Conservation (phyloP, 805 yeast genomes). For the Wickerhamomyces mucosus region DNA sequence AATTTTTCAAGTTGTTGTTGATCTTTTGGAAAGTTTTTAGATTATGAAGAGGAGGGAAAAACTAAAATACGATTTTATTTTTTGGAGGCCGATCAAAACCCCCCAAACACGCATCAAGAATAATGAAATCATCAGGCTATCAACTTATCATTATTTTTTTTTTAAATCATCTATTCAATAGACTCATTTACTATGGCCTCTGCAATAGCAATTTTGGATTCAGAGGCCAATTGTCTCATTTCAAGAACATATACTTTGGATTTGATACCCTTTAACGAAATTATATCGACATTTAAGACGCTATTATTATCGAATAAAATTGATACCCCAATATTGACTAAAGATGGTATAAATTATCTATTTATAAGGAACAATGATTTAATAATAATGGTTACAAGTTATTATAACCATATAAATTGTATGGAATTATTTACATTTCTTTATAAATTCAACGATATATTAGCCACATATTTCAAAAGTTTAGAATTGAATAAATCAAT, state of each 20-base stretch:
- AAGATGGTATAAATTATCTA: conserved; percentile 45
- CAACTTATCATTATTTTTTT: too few relatives aligned
- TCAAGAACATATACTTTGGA: conserved; percentile 68
- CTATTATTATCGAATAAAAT: conserved; percentile 19
- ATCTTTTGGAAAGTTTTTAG: too few relatives aligned
- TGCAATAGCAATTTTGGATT: conserved; percentile 59
- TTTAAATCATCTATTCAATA: too few relatives aligned
- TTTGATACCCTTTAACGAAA: conserved; percentile 35
- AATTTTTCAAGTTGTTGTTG: too few relatives aligned
- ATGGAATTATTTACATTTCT: conserved; percentile 52
- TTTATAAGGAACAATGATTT: conserved; percentile 44
- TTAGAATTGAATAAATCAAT: conserved; percentile 41
- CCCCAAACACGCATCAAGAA: too few relatives aligned
- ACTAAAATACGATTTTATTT: too few relatives aligned
- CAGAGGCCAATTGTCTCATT: conserved; percentile 57
- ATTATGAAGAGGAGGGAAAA: too few relatives aligned
- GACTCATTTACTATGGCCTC: conserved; percentile 71
- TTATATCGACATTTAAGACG: conserved; percentile 52
- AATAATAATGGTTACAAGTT: conserved; percentile 12
- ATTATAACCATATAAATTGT: conserved; percentile 32
- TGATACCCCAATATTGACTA: conserved; percentile 22
- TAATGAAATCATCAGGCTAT: too few relatives aligned
- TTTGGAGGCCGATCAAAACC: too few relatives aligned
- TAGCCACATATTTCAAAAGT: conserved; percentile 35
- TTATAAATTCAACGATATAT: conserved; percentile 33